Base-by-base conservation (phyloP, 2,329 filamentous ascomycete genomes). In the Chrysoporthe puriensis region DNA sequence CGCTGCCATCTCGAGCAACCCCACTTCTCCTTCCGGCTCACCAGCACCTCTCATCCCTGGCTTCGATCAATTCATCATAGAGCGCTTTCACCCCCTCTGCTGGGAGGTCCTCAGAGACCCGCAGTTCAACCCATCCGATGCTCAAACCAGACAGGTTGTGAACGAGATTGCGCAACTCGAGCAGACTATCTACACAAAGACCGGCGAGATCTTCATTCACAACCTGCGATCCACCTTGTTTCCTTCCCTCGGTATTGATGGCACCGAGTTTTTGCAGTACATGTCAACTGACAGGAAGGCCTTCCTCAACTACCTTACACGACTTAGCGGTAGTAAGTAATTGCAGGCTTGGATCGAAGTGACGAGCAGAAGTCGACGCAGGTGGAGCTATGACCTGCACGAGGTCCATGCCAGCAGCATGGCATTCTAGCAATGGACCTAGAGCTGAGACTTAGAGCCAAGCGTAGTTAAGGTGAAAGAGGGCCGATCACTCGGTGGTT, bases 31-130 rank as follows among this genome's bases (percentile, higher is more conserved):
- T 0, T 83, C 81, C 13, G 80, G 82, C 4, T 82, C 83, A 1
- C 82, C 88, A 4, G 77, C 80, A 13, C 88, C 88, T 13, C 80
- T 79, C 21, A 89, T 99, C 40, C 92, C 94, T 2, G 95, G 96
- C 7, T 99, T 99, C 76, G 94, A 97, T 73, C 86, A 88, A 66
- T 98, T 97, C 79, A 91, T 97, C 79, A 91, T 98, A 68, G 88
- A 92, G 56, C 88, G 91, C 32, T 97, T 99, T 81, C 95, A 97
- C 68, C 87, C 92, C 0, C 85, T 96, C 8, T 94, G 92, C 77
- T 99, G 96, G 96, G 91, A 92, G 52, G 89, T 98, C 7, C 88
- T 97, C 46, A 88, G 88, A 50, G 91, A 94, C 57, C 84, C 91
- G 6, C 86, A 86, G 26, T 97, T 98, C 84, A 91, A 91, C 71